Base-by-base conservation (phyloP, 306 rosid genomes). In the Lathyrus aphaca region DNA sequence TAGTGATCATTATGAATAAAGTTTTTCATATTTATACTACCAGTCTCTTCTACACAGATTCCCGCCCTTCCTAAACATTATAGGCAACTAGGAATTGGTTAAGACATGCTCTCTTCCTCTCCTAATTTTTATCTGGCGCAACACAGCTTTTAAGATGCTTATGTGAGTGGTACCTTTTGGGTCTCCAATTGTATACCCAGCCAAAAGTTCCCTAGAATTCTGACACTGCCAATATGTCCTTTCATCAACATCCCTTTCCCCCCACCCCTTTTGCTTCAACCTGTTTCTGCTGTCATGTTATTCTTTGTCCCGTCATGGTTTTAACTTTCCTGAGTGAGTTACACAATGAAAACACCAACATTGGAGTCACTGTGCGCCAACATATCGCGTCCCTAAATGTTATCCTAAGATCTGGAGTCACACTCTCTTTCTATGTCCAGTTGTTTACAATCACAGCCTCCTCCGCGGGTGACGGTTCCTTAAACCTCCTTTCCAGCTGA, bases 371-470 rank as follows among this genome's bases (percentile, higher is more conserved):
- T 50, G 56, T 17, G 13, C 57, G 6, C 29, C 57, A 18, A 49
- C 5, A 13, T 18, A 51, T 18, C 8, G 3, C 2, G 59, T 53
- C 32, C 59, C 59, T 21, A 53, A 53, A 53, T 4, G 8, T 17
- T 53, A n/a, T n/a, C 8, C 59, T 30, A 53, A 53, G 8, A 53
- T 53, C 59, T 21, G 59, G n/a, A 19, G 15, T 53, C 59, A 53
- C 32, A 10, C n/a, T 5, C n/a, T 5, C n/a, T 53, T 10, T 53
- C 58, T 21, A 53, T 53, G 4, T 21, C 4, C 15, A 0, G 3
- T 11, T 15, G 13, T 21, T 21, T 21, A 21, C 25, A 21, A 10
- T 10, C 59, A 53, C n/a, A 53, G 50, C 50, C 50, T 44, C 17
- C 15, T 21, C n/a, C 11, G 8, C 15, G 8, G 19, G 32, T 10